Evolutionary conservation across 2,329 filamentous ascomycete species (phyloP).

Genomic region (Dryadomyces quercivorus): DNA sequence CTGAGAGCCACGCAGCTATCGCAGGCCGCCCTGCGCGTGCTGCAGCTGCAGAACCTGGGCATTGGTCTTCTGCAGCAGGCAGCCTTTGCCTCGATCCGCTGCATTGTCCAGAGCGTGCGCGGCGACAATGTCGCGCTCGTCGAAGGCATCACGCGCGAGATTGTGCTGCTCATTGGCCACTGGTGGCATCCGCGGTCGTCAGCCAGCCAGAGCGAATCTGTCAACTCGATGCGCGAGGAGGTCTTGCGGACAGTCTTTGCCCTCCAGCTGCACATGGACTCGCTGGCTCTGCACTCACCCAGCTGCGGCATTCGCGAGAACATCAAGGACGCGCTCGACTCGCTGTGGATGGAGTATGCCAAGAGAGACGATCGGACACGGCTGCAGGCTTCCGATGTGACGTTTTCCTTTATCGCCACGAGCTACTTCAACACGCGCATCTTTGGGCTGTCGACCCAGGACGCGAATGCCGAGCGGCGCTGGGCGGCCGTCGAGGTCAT

Average conservation of each 20-base stretch:
- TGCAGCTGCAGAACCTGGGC: slow-evolving; percentile 45
- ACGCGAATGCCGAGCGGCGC: slow-evolving; percentile 41
- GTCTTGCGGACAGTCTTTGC: slow-evolving; percentile 62
- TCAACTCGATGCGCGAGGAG: slow-evolving; percentile 58
- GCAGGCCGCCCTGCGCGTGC: slow-evolving; percentile 42
- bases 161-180: slow-evolving; percentile 59
- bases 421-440: slow-evolving; percentile 34
- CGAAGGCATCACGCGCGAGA: slow-evolving; percentile 41
- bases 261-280: slow-evolving; percentile 50
- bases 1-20: slow-evolving; percentile 44
- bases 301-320: slow-evolving; percentile 27
- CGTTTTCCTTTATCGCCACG: slow-evolving; percentile 36
- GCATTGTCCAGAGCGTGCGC: slow-evolving; percentile 50
- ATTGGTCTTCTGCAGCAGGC: slow-evolving; percentile 55
- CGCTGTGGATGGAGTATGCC: slow-evolving; percentile 68
- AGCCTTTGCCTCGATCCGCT: slow-evolving; percentile 66
- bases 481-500: slow-evolving; percentile 49
- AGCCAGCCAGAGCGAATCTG: slow-evolving; percentile 39
- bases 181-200: slow-evolving; percentile 63
- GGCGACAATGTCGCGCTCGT: slow-evolving; percentile 57
- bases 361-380: slow-evolving; percentile 57
- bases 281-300: slow-evolving; percentile 33
- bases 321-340: slow-evolving; percentile 55
- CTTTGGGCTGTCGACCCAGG: slow-evolving; percentile 42
- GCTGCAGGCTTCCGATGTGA: slow-evolving; percentile 67